These are phyloP conservation scores for Syncephalastrum contaminatum DNA, from an alignment of 371 early-diverging fungal species.

Conservation along the genomic window DNA sequence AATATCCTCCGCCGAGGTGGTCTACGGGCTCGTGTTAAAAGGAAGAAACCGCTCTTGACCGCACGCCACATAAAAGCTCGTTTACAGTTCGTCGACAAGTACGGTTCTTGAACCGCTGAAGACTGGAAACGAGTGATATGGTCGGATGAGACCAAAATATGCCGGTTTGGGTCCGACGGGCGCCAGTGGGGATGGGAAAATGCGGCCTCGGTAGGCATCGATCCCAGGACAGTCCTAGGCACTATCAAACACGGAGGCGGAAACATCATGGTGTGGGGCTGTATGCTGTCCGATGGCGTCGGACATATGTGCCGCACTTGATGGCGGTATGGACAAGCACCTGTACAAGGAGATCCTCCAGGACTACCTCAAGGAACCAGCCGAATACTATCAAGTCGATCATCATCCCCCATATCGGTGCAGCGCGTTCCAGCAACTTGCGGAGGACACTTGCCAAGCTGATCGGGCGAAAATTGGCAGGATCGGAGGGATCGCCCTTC, in stretches of 20 bases:
- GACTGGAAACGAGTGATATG: conserved; percentile 23
- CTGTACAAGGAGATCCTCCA: conserved; percentile 21
- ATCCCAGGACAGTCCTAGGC: not conserved
- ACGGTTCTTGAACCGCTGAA: conserved; percentile 23
- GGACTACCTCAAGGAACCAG: conserved; percentile 8
- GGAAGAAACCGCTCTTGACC: not conserved
- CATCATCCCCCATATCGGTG: no score
- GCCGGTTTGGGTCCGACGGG: conserved; percentile 20
- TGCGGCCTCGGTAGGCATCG: not conserved
- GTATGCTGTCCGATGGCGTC: conserved; percentile 4
- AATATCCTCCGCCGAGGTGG: not conserved
- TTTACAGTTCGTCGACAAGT: conserved; percentile 16
- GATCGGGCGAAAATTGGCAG: conserved; percentile 23
- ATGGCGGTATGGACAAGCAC: conserved; percentile 20
- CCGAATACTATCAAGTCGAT: conserved; percentile 13
- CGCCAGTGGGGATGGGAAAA: conserved; percentile 7
- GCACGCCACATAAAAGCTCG: conserved; percentile 1
- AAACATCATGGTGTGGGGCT: conserved; percentile 11
- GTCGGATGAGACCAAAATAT: conserved; percentile 29
- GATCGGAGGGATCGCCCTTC: conserved; percentile 12
- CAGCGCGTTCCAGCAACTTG: conserved; percentile 14
- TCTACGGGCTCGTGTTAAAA: not conserved
- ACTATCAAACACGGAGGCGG: conserved; percentile 12
- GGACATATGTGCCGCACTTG: conserved; percentile 14
- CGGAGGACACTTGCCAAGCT: conserved; percentile 15